These are phyloP conservation scores for Phytophthora foliorum DNA, from an alignment of 352 stramenopile genomes.

Conservation along the genomic window DNA sequence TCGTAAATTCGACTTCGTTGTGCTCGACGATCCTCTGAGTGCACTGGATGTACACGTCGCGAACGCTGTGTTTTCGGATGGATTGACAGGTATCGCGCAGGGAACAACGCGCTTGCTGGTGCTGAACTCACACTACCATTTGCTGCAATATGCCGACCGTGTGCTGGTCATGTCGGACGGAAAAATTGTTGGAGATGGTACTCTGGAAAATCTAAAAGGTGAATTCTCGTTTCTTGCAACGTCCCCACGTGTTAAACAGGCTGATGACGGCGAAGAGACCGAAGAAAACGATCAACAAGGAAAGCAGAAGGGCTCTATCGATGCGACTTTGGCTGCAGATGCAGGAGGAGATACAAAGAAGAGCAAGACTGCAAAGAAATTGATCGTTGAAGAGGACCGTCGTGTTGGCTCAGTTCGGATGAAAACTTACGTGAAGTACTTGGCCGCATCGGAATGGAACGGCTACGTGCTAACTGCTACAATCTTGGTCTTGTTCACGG, in stretches of 20 bases:
- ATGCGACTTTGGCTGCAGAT: background rate
- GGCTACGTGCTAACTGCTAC: constrained; percentile 36
- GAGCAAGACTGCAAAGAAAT: constrained; percentile 29
- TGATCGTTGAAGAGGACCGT: constrained; percentile 55
- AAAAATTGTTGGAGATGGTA: constrained; percentile 82
- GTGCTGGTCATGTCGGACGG: constrained; percentile 85
- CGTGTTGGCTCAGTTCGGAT: constrained; percentile 46
- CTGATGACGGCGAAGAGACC: background rate
- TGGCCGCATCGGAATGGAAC: constrained; percentile 58
- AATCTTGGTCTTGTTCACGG: constrained; percentile 46
- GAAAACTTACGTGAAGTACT: constrained; percentile 62
- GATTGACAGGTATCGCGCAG: constrained; percentile 73
- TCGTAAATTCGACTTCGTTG: constrained; percentile 61
- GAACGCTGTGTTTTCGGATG: constrained; percentile 93
- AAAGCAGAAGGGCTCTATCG: background rate
- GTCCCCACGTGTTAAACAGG: constrained; percentile 8
- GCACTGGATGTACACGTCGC: constrained; percentile 93
- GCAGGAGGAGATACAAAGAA: constrained; percentile 2
- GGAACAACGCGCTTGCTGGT: constrained; percentile 90
- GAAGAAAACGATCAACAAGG: constrained; percentile 1
- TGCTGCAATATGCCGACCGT: constrained; percentile 70
- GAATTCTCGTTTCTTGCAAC: constrained; percentile 42
- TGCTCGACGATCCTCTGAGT: constrained; percentile 78
- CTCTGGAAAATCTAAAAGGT: constrained; percentile 68
- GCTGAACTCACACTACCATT: constrained; percentile 94